Evolutionary conservation across 495 filamentous ascomycete species (phyloP).

Genomic region (Penicillium bialowiezense): DNA sequence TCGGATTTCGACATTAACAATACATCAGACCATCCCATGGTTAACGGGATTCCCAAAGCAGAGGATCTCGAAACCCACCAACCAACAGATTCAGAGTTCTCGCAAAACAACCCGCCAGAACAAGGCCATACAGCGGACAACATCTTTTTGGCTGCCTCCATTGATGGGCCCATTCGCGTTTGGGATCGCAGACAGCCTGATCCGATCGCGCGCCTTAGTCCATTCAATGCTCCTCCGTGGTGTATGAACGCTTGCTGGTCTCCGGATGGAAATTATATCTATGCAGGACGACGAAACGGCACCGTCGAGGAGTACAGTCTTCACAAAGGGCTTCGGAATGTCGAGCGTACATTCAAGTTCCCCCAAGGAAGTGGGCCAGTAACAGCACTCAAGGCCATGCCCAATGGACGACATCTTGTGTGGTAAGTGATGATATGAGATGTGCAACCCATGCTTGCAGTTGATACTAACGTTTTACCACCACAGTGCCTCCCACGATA

Average conservation of each 20-base stretch:
- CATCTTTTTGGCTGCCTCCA: constrained; percentile 82
- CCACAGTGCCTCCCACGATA: constrained; percentile 82
- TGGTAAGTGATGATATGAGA: constrained; percentile 54
- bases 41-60: constrained; percentile 53
- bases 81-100: constrained; percentile 28
- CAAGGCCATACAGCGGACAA: constrained; percentile 51
- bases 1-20: constrained; percentile 18
- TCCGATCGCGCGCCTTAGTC: constrained; percentile 74
- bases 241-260: constrained; percentile 99
- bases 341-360: constrained; percentile 83
- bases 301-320: constrained; percentile 93
- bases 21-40: constrained; percentile 20
- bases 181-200: constrained; percentile 83
- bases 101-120: constrained; percentile 30
- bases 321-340: constrained; percentile 73
- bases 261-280: constrained; percentile 92
- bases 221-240: constrained; percentile 82
- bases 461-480: constrained; percentile 5
- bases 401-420: constrained; percentile 87
- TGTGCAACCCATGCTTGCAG: neutral
- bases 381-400: constrained; percentile 82
- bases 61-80: constrained; percentile 39
- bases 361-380: constrained; percentile 87
- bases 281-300: constrained; percentile 87
- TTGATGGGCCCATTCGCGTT: constrained; percentile 83